phyloP scores from a whole-genome alignment of 129 eudicot species.

The Chrysanthemum lavandulifolium region DNA sequence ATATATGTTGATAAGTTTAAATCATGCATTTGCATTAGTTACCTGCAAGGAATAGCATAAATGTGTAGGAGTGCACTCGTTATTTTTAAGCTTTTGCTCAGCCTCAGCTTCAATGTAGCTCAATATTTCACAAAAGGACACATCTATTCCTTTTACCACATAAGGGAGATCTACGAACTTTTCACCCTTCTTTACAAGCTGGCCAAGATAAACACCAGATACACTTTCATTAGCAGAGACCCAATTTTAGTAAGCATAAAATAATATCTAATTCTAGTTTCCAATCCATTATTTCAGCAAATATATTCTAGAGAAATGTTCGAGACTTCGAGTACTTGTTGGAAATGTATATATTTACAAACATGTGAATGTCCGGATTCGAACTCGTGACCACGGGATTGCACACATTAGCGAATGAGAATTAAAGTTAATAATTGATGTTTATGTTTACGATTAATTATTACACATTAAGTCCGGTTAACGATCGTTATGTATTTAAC shows the following conservation, averaged over 20 bases:
- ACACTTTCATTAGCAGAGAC: constrained; percentile 13
- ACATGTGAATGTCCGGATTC: too few species aligned
- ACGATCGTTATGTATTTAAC: too few species aligned
- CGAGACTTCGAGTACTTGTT: too few species aligned
- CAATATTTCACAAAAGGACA: constrained; percentile 88
- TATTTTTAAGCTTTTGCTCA: constrained; percentile 72
- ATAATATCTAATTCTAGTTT: too few species aligned
- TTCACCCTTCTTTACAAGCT: constrained; percentile 97
- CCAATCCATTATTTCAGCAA: too few species aligned
- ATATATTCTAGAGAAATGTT: too few species aligned
- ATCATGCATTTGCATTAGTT: constrained; percentile 12
- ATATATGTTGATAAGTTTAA: background rate
- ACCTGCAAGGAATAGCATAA: constrained; percentile 97
- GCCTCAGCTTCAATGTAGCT: constrained; percentile 91
- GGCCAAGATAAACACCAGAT: constrained; percentile 5
- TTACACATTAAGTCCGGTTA: too few species aligned
- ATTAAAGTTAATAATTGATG: too few species aligned
- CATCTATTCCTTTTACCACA: constrained; percentile 97
- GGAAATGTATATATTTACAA: too few species aligned
- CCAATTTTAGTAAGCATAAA: background rate
- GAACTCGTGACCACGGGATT: too few species aligned
- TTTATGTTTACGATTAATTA: too few species aligned
- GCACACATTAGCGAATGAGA: too few species aligned
- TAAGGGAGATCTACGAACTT: constrained; percentile 86
- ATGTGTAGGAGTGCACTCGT: constrained; percentile 94